Conservation (phyloP, 768 basidiomycete genomes). For the Suillus placidus region DNA sequence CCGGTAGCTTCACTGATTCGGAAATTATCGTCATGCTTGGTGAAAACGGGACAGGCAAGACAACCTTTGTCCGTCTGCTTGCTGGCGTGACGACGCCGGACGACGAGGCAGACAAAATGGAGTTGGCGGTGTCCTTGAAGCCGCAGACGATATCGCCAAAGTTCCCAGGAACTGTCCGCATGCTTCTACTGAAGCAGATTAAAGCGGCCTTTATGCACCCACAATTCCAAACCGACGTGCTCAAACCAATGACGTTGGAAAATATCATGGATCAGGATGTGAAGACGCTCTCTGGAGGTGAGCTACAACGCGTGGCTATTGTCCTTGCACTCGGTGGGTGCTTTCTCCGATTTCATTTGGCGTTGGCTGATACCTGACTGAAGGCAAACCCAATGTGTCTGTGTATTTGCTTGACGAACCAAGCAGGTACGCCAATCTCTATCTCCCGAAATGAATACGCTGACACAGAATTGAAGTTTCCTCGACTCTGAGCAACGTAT, state of each 20-base stretch:
- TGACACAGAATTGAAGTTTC: slow-evolving; percentile 56
- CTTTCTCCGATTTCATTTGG: neutral
- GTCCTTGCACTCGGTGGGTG: slow-evolving; percentile 81
- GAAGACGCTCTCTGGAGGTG: slow-evolving; percentile 97
- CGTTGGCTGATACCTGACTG: slow-evolving; percentile 10
- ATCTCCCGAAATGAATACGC: slow-evolving; percentile 4
- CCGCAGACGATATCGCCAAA: slow-evolving; percentile 98
- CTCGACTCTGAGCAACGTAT: slow-evolving; percentile 99
- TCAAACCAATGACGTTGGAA: slow-evolving; percentile 97
- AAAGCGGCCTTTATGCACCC: slow-evolving; percentile 97
- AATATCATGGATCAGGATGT: slow-evolving; percentile 97
- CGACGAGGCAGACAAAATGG: slow-evolving; percentile 77
- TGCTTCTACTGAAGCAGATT: slow-evolving; percentile 93
- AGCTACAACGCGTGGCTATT: slow-evolving; percentile 96
- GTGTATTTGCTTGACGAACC: slow-evolving; percentile 98
- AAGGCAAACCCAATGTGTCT: slow-evolving; percentile 75
- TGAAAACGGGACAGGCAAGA: slow-evolving; percentile 99
- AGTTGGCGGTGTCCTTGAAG: slow-evolving; percentile 89
- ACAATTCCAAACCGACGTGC: slow-evolving; percentile 98
- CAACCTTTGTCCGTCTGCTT: slow-evolving; percentile 93
- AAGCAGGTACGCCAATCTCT: slow-evolving; percentile 53
- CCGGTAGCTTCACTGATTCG: slow-evolving; percentile 94
- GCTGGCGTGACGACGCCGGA: slow-evolving; percentile 89
- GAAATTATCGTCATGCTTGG: slow-evolving; percentile 99
- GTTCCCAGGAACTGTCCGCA: slow-evolving; percentile 95